phyloP scores from a whole-genome alignment of 2,329 filamentous ascomycete genomes.

The Fonsecaea pedrosoi region DNA sequence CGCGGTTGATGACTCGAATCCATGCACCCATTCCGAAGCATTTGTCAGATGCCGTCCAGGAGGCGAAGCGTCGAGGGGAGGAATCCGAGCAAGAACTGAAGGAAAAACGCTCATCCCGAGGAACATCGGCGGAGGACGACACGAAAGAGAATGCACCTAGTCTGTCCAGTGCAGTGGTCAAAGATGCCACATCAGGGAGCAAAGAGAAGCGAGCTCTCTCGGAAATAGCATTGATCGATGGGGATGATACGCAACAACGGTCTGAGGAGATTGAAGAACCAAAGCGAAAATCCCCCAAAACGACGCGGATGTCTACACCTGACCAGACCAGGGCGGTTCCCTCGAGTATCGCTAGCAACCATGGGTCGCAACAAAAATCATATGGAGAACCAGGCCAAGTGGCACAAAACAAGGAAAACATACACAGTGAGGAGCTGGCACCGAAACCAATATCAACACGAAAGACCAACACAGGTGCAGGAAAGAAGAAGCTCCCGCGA shows the following conservation, averaged over 20 bases:
- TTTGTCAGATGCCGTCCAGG: slow-evolving; percentile 53
- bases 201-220: slow-evolving; percentile 54
- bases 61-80: slow-evolving; percentile 63
- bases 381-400: slow-evolving; percentile 35
- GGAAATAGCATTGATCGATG: slow-evolving; percentile 47
- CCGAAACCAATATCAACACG: slow-evolving; percentile 22
- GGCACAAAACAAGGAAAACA: slow-evolving; percentile 5
- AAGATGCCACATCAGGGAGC: slow-evolving; percentile 41
- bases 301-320: slow-evolving; percentile 33
- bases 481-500: slow-evolving; percentile 28
- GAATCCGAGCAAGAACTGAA: slow-evolving; percentile 45
- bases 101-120: not conserved
- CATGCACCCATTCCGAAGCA: slow-evolving; percentile 62
- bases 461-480: slow-evolving; percentile 25
- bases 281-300: slow-evolving; percentile 48
- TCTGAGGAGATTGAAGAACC: slow-evolving; percentile 25
- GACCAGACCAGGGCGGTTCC: not conserved
- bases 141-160: slow-evolving; percentile 59
- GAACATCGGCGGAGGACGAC: slow-evolving; percentile 44
- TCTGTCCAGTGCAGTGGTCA: slow-evolving; percentile 48
- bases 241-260: slow-evolving; percentile 33
- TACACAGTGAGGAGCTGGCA: slow-evolving; percentile 9
- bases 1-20: slow-evolving; percentile 67
- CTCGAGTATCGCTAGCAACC: not conserved
- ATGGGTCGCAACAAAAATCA: slow-evolving; percentile 43